phyloP scores from a whole-genome alignment of 345 rosid species.

The Eucalyptus sideroxylon region DNA sequence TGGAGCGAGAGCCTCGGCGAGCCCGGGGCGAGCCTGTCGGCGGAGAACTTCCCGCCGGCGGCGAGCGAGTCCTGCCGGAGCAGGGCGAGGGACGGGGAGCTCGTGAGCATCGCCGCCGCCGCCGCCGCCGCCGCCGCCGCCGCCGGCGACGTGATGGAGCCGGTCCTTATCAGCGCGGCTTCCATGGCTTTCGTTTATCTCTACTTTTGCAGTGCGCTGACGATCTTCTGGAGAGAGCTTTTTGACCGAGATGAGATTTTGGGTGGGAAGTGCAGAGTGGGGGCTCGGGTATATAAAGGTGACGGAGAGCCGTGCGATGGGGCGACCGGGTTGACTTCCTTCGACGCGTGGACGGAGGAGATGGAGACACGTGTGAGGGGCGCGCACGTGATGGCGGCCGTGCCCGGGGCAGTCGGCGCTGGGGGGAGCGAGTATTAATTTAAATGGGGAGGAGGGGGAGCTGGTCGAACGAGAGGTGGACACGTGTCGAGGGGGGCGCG shows the following conservation, averaged over 20 bases:
- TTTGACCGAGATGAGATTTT: background rate
- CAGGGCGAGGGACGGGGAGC: conserved; percentile 17
- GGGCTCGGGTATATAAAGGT: background rate
- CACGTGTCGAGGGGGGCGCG: background rate
- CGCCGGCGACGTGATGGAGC: conserved; percentile 29
- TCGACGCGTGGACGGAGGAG: background rate
- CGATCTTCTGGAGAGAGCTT: background rate
- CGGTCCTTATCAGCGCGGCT: conserved; percentile 36
- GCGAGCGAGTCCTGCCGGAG: conserved; percentile 21
- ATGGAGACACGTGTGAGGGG: conserved; percentile 17
- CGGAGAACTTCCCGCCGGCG: conserved; percentile 16
- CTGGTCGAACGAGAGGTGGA: background rate
- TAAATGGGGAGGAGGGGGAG: background rate
- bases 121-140: background rate
- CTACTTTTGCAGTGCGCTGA: no score
- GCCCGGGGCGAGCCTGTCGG: conserved; percentile 14
- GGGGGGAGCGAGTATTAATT: background rate
- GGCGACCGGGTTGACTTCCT: conserved; percentile 14
- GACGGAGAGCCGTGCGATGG: conserved; percentile 24
- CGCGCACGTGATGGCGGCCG: conserved; percentile 22
- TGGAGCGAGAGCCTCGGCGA: conserved; percentile 35
- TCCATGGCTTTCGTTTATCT: conserved; percentile 23
- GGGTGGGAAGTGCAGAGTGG: background rate
- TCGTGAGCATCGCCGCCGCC: background rate
- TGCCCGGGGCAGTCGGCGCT: conserved; percentile 14